Conservation (phyloP, 192 early-diverging fungal species). For the Coemansia umbellata region DNA sequence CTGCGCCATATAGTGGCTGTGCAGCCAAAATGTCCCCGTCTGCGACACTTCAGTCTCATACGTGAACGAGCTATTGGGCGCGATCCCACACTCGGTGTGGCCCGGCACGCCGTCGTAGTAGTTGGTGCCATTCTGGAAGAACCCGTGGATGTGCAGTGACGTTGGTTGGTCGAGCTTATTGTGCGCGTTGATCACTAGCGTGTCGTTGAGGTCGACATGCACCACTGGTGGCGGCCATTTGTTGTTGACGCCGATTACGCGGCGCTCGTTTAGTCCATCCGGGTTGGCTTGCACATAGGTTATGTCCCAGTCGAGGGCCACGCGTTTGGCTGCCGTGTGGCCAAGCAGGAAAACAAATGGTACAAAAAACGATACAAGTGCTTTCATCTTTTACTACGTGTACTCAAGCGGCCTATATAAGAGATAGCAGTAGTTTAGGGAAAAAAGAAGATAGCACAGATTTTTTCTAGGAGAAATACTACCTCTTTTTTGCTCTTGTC, state of each 20-base stretch:
- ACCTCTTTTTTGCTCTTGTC: background rate
- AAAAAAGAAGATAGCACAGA: background rate
- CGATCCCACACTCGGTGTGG: conserved; percentile 72
- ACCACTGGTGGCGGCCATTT: conserved; percentile 58
- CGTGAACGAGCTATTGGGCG: conserved; percentile 58
- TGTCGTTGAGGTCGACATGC: conserved; percentile 28
- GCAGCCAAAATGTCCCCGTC: conserved; percentile 83
- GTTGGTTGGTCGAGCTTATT: conserved; percentile 61
- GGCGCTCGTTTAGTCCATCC: conserved; percentile 61
- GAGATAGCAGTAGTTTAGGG: background rate
- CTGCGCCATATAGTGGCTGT: conserved; percentile 67
- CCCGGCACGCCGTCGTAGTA: conserved; percentile 67
- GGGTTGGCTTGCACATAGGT: conserved; percentile 62
- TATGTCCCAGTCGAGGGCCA: conserved; percentile 65
- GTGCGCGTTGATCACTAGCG: conserved; percentile 42
- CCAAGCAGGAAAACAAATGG: background rate
- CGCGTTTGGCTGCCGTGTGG: conserved; percentile 38
- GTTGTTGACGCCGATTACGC: conserved; percentile 64
- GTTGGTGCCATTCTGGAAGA: conserved; percentile 71
- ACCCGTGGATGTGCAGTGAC: conserved; percentile 71
- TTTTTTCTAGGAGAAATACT: background rate
- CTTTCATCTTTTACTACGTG: background rate
- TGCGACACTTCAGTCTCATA: conserved; percentile 67
- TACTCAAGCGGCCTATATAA: background rate
- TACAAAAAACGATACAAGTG: background rate